Percentiles rank a stretch among this genome's conserved stretches.
These are phyloP conservation scores for Trifolium fragiferum DNA, from an alignment of 306 rosid genomes.

Conservation along the genomic window DNA sequence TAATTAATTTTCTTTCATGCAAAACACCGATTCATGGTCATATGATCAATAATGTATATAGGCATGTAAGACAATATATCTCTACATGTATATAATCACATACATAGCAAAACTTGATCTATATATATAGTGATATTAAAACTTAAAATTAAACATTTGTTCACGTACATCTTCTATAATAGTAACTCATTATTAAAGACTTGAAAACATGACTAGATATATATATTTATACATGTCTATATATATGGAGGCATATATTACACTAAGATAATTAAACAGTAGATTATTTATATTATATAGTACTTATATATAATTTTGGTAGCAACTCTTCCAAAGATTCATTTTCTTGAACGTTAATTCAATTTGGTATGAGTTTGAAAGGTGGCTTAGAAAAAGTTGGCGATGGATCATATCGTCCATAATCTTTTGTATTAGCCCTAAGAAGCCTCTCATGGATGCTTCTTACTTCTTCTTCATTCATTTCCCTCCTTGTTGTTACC, in stretches of 20 bases:
- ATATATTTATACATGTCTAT: slow-evolving; percentile 21
- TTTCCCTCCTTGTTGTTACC: slow-evolving; percentile 35
- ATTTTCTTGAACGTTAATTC: slow-evolving; percentile 25
- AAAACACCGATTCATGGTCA: too few relatives aligned
- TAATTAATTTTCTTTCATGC: too few relatives aligned
- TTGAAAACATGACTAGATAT: slow-evolving; percentile 36
- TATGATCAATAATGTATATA: too few relatives aligned
- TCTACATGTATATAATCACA: too few relatives aligned
- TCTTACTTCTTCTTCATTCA: slow-evolving; percentile 47
- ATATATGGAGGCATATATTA: slow-evolving; percentile 29
- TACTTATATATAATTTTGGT: background rate
- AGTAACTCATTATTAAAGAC: slow-evolving; percentile 9
- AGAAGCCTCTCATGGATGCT: slow-evolving; percentile 80
- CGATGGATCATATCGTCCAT: slow-evolving; percentile 89
- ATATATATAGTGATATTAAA: background rate
- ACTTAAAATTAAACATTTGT: background rate
- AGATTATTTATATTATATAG: slow-evolving; percentile 42
- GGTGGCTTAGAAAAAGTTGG: slow-evolving; percentile 92
- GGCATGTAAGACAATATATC: too few relatives aligned
- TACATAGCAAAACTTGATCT: too few relatives aligned
- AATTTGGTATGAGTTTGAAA: slow-evolving; percentile 95
- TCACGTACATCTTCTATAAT: slow-evolving; percentile 7
- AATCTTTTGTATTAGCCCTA: slow-evolving; percentile 73
- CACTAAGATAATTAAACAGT: slow-evolving; percentile 27
- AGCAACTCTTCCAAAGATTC: slow-evolving; percentile 22